Percentiles rank a stretch among this genome's conserved stretches.
Evolutionary conservation across 2,329 filamentous ascomycete genomes (phyloP).

Genomic region (Ophiostoma angusticollis): DNA sequence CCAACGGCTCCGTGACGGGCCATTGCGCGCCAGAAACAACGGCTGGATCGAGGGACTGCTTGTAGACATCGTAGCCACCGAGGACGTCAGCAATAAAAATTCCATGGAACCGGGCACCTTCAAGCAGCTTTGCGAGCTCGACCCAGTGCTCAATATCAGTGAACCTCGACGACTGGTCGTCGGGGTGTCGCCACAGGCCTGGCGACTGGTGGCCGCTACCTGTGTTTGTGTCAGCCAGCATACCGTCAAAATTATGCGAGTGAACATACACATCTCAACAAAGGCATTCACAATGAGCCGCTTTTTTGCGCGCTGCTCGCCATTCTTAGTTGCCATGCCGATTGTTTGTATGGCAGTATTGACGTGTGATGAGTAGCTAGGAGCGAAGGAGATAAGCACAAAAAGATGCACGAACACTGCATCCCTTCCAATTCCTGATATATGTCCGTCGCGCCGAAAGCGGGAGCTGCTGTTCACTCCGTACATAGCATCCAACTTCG

Average conservation of each 20-base stretch:
- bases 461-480: no score
- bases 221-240: no score
- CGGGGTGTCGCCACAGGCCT: constrained; percentile 45
- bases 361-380: no score
- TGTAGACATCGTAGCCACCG: constrained; percentile 54
- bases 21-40: constrained; percentile 53
- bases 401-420: no score
- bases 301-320: no score
- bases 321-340: no score
- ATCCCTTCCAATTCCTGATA: no score
- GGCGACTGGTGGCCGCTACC: constrained; percentile 33
- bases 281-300: constrained; percentile 5
- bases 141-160: constrained; percentile 48
- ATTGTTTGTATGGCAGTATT: no score
- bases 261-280: constrained; percentile 13
- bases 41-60: constrained; percentile 43
- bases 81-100: constrained; percentile 58
- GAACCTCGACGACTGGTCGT: constrained; percentile 51
- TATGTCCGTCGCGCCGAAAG: no score
- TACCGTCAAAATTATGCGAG: neutral
- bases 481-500: no score
- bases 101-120: constrained; percentile 35
- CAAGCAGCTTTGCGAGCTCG: constrained; percentile 37
- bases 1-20: constrained; percentile 57
- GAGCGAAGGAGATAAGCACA: no score